Base-by-base conservation (phyloP, 2,329 filamentous ascomycete species). In the Orbilia quercus region DNA sequence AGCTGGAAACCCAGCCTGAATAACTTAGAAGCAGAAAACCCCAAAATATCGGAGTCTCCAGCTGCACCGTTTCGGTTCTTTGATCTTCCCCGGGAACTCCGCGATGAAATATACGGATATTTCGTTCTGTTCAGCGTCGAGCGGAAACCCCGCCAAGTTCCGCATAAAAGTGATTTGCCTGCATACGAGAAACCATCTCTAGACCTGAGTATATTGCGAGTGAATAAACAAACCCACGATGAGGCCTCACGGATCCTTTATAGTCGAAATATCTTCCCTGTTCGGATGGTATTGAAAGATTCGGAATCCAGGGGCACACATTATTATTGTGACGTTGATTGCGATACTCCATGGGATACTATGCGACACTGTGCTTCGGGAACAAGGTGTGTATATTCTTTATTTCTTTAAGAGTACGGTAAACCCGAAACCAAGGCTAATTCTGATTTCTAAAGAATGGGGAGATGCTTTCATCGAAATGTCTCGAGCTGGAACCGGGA, bases 51-150 rank as follows among this genome's bases (percentile, higher is more conserved):
- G n/a, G n/a, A n/a, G n/a, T n/a, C n/a, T n/a, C n/a, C n/a, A n/a
- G n/a, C n/a, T n/a, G n/a, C 28, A 9, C 5, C 28, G 28, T 31
- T 31, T 9, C 28, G 44, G 20, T 51, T 51, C 47, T 16, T 66
- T 11, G 25, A 25, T 16, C 53, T 66, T n/a, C 63, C 63, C 11
- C 42, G 44, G 12, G 63, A 66, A 31, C 28, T 66, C 11, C 63
- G 63, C 9, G 63, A 66, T 31, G 53, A 66, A 20, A 59, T 66
- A 6, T 66, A 66, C 18, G 42, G 40, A 20, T 34, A 58, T 14
- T 18, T 58, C 7, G 11, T 55, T 6, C 14, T 44, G 9, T 42
- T 42, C 14, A 22, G 9, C 16, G 16, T 34, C 2, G 5, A n/a
- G 11, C 22, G 14, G 25, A 31, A 18, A 31, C 2, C 22, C 12